phyloP scores from a whole-genome alignment of 371 early-diverging fungal species.

The Smittium culicis region DNA sequence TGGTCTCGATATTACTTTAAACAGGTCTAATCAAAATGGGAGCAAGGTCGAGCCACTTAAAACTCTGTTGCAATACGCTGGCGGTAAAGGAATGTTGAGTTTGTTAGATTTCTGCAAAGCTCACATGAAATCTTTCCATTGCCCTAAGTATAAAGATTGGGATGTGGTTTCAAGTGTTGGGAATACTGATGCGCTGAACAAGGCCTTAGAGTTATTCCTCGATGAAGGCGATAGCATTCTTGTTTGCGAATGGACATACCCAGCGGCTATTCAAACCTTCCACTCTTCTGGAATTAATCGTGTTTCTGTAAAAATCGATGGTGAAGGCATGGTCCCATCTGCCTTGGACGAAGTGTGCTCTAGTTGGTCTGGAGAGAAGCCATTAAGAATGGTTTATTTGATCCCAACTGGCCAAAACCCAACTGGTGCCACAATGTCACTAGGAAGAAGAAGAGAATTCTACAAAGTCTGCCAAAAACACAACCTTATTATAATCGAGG shows the following conservation, averaged over 20 bases:
- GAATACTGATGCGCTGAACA: slow-evolving; percentile 45
- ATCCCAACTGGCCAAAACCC: slow-evolving; percentile 62
- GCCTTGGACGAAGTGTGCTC: slow-evolving; percentile 31
- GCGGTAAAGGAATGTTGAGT: slow-evolving; percentile 20
- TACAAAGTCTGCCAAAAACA: slow-evolving; percentile 40
- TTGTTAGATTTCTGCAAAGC: slow-evolving; percentile 19
- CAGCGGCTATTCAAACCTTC: slow-evolving; percentile 51
- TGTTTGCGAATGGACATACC: slow-evolving; percentile 61
- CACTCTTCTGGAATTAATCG: slow-evolving; percentile 41
- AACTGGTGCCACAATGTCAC: slow-evolving; percentile 45
- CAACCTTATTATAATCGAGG: slow-evolving; percentile 47
- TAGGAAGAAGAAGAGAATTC: slow-evolving; percentile 37
- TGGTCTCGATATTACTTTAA: background rate
- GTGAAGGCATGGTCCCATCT: slow-evolving; percentile 40
- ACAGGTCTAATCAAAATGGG: background rate
- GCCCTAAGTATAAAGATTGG: slow-evolving; percentile 43
- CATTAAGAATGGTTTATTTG: slow-evolving; percentile 41
- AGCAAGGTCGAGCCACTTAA: slow-evolving; percentile 17
- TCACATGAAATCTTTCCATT: slow-evolving; percentile 34
- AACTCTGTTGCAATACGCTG: slow-evolving; percentile 30
- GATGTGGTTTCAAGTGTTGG: slow-evolving; percentile 42
- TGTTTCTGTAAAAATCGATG: slow-evolving; percentile 39
- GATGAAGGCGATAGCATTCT: slow-evolving; percentile 44
- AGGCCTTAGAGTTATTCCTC: slow-evolving; percentile 41
- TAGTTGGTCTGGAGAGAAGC: slow-evolving; percentile 27